Evolutionary conservation across 352 stramenopile genomes (phyloP).

Genomic region (Elongisporangium prolatum): DNA sequence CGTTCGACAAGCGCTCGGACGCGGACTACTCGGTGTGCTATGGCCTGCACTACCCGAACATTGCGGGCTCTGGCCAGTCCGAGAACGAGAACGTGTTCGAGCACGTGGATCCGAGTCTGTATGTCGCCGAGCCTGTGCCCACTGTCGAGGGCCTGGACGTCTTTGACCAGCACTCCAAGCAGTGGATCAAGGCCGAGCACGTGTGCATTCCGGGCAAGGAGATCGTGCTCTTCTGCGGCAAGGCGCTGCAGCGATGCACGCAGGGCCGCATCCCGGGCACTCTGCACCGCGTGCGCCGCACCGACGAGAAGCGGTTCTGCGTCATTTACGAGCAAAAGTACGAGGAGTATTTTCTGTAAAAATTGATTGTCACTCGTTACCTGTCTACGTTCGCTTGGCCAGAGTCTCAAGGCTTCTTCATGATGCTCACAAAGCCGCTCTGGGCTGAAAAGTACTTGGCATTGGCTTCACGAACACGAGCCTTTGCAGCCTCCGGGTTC

Average conservation of each 20-base stretch:
- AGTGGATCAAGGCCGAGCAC: conserved; percentile 48
- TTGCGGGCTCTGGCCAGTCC: conserved; percentile 39
- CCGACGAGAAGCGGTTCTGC: conserved; percentile 35
- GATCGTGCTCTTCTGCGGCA: conserved; percentile 56
- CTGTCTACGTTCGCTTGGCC: not conserved
- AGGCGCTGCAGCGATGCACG: conserved; percentile 39
- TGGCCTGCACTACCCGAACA: conserved; percentile 58
- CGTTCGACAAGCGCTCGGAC: conserved; percentile 23
- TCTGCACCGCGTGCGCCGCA: conserved; percentile 45
- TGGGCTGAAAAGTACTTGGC: conserved; percentile 96
- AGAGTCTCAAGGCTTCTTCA: conserved; percentile 61
- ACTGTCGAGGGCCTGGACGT: conserved; percentile 53
- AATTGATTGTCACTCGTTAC: not conserved
- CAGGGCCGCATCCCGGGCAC: conserved; percentile 44
- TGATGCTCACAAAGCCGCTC: conserved; percentile 94
- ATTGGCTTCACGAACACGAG: conserved; percentile 91
- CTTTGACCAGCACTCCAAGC: conserved; percentile 41
- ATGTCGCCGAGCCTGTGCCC: conserved; percentile 49
- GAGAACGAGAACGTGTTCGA: conserved; percentile 60
- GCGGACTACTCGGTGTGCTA: conserved; percentile 62
- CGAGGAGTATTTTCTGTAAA: conserved; percentile 42
- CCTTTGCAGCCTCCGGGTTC: conserved; percentile 94
- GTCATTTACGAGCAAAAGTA: conserved; percentile 73
- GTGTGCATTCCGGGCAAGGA: conserved; percentile 46
- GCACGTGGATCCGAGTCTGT: conserved; percentile 57